These are phyloP conservation scores for Trichophyton equinum DNA, from an alignment of 2,329 filamentous ascomycete species.

Conservation along the genomic window DNA sequence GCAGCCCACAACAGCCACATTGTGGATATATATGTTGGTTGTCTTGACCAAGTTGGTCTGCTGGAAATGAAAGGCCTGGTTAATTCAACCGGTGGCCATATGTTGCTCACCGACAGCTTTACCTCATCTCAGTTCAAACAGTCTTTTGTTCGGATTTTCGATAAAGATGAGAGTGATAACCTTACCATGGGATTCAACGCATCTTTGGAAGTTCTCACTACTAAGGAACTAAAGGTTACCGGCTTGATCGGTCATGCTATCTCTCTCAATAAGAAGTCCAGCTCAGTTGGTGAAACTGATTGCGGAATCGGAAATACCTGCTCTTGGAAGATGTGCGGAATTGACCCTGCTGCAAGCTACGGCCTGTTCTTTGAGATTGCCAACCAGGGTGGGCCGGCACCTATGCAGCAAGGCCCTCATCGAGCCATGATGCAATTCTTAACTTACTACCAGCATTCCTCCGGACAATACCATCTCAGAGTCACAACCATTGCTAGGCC, in stretches of 20 bases:
- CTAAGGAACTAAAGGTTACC: conserved; percentile 96
- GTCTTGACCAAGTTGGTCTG: conserved; percentile 90
- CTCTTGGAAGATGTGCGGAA: conserved; percentile 99
- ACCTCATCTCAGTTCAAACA: conserved; percentile 99
- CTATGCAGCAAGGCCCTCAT: conserved; percentile 74
- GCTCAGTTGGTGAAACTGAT: conserved; percentile 92
- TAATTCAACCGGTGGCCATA: conserved; percentile 93
- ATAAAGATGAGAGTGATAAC: conserved; percentile 91
- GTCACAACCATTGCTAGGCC: conserved; percentile 90
- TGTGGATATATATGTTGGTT: conserved; percentile 94
- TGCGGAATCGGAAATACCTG: conserved; percentile 98
- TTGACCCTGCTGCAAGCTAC: conserved; percentile 86
- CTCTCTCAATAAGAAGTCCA: conserved; percentile 95
- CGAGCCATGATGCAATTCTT: conserved; percentile 97
- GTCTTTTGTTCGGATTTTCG: conserved; percentile 91
- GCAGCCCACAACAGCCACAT: conserved; percentile 94
- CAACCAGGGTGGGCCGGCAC: conserved; percentile 73
- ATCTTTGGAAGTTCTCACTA: conserved; percentile 86
- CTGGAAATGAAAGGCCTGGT: conserved; percentile 96
- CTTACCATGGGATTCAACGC: conserved; percentile 97
- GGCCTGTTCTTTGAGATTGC: conserved; percentile 97
- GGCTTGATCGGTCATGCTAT: conserved; percentile 93
- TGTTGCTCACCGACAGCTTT: conserved; percentile 97
- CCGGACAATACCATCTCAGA: conserved; percentile 86
- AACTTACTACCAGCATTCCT: conserved; percentile 96